Evolutionary conservation across 2,329 filamentous ascomycete genomes (phyloP).

Genomic region (Arthrobotrys sphaeroides): DNA sequence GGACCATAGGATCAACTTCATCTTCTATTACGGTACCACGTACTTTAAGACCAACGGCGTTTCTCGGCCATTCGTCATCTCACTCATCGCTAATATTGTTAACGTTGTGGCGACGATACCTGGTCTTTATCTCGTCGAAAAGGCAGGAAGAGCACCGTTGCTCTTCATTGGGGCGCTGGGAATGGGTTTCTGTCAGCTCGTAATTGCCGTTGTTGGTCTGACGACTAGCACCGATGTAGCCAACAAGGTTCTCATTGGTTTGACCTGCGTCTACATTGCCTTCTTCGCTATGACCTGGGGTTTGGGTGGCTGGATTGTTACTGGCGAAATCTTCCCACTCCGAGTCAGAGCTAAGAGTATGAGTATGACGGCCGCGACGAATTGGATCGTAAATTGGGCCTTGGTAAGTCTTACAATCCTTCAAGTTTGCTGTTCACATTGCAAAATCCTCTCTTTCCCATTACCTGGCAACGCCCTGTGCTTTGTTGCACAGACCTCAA

Average conservation of each 20-base stretch:
- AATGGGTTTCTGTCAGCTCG: slow-evolving; percentile 74
- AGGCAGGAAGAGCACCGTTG: slow-evolving; percentile 77
- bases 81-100: slow-evolving; percentile 78
- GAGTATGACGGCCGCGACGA: slow-evolving; percentile 77
- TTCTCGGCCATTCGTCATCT: slow-evolving; percentile 73
- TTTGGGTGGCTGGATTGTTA: slow-evolving; percentile 78
- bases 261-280: slow-evolving; percentile 78
- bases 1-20: slow-evolving; percentile 71
- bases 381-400: slow-evolving; percentile 80
- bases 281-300: slow-evolving; percentile 84
- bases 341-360: slow-evolving; percentile 78
- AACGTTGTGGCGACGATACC: slow-evolving; percentile 82
- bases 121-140: slow-evolving; percentile 77
- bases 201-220: slow-evolving; percentile 72
- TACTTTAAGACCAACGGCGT: slow-evolving; percentile 74
- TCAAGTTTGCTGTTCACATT: neutral
- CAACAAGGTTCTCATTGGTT: slow-evolving; percentile 71
- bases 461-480: slow-evolving; percentile 26
- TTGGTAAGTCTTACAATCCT: slow-evolving; percentile 65
- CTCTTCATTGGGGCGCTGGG: slow-evolving; percentile 78
- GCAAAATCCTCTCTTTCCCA: neutral
- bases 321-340: slow-evolving; percentile 75
- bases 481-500: slow-evolving; percentile 18
- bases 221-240: slow-evolving; percentile 67
- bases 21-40: slow-evolving; percentile 79